Conservation (phyloP, 108 stramenopile genomes). For the Pseudonitzschia delicatissima region DNA sequence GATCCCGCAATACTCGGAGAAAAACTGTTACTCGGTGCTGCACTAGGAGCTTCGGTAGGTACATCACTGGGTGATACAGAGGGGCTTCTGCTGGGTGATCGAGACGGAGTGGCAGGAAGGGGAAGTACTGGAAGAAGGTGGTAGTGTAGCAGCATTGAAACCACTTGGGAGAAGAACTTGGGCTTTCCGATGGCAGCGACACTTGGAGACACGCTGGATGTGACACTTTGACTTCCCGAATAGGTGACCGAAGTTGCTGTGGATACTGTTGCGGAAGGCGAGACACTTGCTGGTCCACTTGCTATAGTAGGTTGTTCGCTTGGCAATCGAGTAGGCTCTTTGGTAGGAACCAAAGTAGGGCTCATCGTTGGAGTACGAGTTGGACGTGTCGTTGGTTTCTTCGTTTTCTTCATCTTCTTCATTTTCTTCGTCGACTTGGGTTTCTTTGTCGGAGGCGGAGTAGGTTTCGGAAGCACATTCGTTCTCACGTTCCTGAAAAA, state of each 20-base stretch:
- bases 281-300: not conserved
- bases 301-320: not conserved
- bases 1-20: too few relatives aligned
- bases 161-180: not conserved
- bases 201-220: not conserved
- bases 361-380: not conserved
- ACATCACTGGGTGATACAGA: not conserved
- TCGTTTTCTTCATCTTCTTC: not conserved
- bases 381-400: not conserved
- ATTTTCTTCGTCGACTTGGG: not conserved
- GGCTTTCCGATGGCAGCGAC: constrained; percentile 1
- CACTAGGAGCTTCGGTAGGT: not conserved
- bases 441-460: not conserved
- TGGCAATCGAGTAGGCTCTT: not conserved
- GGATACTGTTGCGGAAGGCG: not conserved
- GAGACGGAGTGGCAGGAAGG: not conserved
- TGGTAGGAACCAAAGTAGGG: too few relatives aligned
- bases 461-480: not conserved
- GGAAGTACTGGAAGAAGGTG: not conserved
- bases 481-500: not conserved
- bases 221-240: not conserved
- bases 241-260: too few relatives aligned
- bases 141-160: too few relatives aligned
- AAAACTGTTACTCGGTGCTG: not conserved
- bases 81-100: not conserved